A percentile compares a stretch with the other conserved stretches of the same genome.
Conservation (phyloP, 345 rosid genomes). For the Draba incana region DNA sequence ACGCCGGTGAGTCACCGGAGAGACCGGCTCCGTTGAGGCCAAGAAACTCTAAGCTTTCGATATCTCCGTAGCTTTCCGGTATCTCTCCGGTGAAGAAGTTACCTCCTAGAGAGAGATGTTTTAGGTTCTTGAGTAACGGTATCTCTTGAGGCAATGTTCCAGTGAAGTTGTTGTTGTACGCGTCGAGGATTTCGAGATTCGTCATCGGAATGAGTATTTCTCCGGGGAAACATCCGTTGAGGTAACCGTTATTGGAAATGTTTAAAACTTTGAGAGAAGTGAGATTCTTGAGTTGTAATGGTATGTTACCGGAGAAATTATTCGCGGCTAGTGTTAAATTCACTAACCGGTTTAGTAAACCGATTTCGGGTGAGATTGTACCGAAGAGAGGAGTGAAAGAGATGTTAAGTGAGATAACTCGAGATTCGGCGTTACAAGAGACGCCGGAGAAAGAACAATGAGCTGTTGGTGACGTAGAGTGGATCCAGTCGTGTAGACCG, state of each 20-base stretch:
- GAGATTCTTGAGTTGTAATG: constrained; percentile 60
- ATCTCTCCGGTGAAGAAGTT: constrained; percentile 75
- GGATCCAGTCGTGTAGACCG: constrained; percentile 73
- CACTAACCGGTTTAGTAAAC: constrained; percentile 56
- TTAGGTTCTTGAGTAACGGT: constrained; percentile 53
- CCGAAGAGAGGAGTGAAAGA: constrained; percentile 58
- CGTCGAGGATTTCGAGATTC: constrained; percentile 63
- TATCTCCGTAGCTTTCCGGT: constrained; percentile 71
- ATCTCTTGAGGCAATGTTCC: constrained; percentile 64
- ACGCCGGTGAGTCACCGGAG: constrained; percentile 57
- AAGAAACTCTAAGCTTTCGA: constrained; percentile 64
- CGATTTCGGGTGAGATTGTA: constrained; percentile 69
- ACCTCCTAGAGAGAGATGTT: constrained; percentile 66
- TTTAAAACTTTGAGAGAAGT: constrained; percentile 60
- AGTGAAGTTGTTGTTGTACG: constrained; percentile 67
- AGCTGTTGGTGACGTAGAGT: constrained; percentile 48
- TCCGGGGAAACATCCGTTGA: constrained; percentile 63
- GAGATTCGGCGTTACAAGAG: constrained; percentile 52
- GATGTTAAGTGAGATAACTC: constrained; percentile 67
- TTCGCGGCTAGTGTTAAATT: constrained; percentile 57
- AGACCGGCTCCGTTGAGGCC: constrained; percentile 66
- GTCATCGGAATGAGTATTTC: constrained; percentile 53
- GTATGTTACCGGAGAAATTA: constrained; percentile 64
- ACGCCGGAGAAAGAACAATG: constrained; percentile 91
- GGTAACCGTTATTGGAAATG: constrained; percentile 58